phyloP scores from a whole-genome alignment of 495 filamentous ascomycete genomes.

The Podospora conica region DNA sequence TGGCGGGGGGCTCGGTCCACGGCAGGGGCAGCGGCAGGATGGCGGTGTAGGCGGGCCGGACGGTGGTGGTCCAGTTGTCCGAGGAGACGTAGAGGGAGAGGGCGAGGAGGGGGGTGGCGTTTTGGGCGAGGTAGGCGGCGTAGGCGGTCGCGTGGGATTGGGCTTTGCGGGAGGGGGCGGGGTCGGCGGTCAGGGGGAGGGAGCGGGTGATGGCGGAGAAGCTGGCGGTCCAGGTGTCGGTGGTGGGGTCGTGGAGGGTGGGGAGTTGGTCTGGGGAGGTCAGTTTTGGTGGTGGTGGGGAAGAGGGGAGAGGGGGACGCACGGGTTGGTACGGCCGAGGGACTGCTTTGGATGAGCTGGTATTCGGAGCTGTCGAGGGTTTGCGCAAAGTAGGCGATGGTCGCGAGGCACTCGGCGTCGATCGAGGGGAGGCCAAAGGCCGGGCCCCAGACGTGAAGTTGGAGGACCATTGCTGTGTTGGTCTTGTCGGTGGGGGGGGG shows the following conservation, averaged over 20 bases:
- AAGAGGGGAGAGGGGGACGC: slow-evolving; percentile 28
- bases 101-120: slow-evolving; percentile 61
- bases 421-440: slow-evolving; percentile 83
- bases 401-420: slow-evolving; percentile 78
- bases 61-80: slow-evolving; percentile 68
- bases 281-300: not conserved
- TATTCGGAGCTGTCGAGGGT: slow-evolving; percentile 56
- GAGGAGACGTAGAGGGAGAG: slow-evolving; percentile 84
- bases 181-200: slow-evolving; percentile 44
- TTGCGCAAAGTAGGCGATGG: slow-evolving; percentile 63
- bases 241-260: slow-evolving; percentile 55
- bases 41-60: slow-evolving; percentile 66
- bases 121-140: slow-evolving; percentile 56
- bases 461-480: not conserved
- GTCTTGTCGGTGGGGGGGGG: not conserved
- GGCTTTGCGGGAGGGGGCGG: slow-evolving; percentile 41
- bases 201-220: slow-evolving; percentile 71
- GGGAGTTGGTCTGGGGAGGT: slow-evolving; percentile 64
- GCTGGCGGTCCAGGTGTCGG: slow-evolving; percentile 55
- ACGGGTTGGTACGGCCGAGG: slow-evolving; percentile 70
- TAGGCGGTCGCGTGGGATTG: slow-evolving; percentile 71
- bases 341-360: slow-evolving; percentile 68
- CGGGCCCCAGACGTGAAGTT: slow-evolving; percentile 89
- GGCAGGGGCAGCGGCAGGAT: slow-evolving; percentile 78
- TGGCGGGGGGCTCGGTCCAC: slow-evolving; percentile 66